These are phyloP conservation scores for Mycocentrospora acerina DNA, from an alignment of 2,329 filamentous ascomycete genomes.

Conservation along the genomic window DNA sequence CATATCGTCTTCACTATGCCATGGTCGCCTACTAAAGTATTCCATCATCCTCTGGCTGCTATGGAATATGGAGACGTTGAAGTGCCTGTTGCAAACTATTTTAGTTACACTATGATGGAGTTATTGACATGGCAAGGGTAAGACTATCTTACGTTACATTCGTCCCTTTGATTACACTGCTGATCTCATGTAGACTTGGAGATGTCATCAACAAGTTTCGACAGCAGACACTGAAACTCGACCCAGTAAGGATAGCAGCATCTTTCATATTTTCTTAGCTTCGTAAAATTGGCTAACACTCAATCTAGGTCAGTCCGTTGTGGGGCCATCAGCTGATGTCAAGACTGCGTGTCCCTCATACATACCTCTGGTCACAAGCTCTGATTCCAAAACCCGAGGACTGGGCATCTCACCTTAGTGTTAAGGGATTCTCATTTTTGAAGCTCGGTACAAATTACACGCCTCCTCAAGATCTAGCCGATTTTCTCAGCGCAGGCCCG, in stretches of 20 bases:
- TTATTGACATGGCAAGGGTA: conserved; percentile 54
- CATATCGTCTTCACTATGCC: conserved; percentile 83
- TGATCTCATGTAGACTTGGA: conserved; percentile 30
- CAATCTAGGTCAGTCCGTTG: conserved; percentile 27
- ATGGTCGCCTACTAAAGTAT: conserved; percentile 49
- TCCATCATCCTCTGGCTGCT: conserved; percentile 56
- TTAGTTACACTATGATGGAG: conserved; percentile 52
- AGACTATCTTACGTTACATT: not conserved
- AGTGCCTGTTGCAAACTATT: conserved; percentile 43
- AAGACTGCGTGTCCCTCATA: conserved; percentile 45
- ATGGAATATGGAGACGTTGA: conserved; percentile 43
- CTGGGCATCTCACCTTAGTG: conserved; percentile 34
- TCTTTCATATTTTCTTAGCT: not conserved
- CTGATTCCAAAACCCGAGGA: conserved; percentile 26
- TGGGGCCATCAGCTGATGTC: conserved; percentile 44
- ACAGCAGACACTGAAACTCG: conserved; percentile 44
- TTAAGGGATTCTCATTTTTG: conserved; percentile 52
- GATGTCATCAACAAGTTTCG: conserved; percentile 52
- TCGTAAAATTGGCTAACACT: not conserved
- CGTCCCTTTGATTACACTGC: not conserved
- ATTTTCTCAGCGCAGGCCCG: conserved; percentile 52
- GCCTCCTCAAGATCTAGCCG: conserved; percentile 43
- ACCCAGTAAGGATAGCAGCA: conserved; percentile 29
- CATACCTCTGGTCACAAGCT: conserved; percentile 51
- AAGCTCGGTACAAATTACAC: conserved; percentile 39